phyloP scores from a whole-genome alignment of 768 basidiomycete species.

The Heimioporus sp. region DNA sequence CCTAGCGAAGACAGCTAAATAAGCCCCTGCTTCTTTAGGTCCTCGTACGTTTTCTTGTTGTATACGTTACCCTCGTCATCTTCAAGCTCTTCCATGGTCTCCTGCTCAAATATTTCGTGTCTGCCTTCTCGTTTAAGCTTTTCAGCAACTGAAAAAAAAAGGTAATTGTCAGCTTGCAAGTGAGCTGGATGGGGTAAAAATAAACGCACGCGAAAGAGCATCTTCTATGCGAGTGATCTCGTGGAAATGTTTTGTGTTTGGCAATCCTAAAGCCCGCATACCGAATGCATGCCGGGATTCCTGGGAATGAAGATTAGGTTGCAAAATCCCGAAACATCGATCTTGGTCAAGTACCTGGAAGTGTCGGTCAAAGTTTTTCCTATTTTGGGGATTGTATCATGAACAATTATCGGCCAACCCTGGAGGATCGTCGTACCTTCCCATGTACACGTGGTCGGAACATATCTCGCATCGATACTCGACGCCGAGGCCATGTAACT shows the following conservation, averaged over 20 bases:
- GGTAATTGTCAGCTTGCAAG: neutral
- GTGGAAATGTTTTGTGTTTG: constrained; percentile 99
- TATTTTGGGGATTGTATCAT: constrained; percentile 28
- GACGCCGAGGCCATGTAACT: constrained; percentile 96
- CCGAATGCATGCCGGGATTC: constrained; percentile 97
- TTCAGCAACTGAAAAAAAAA: constrained; percentile 74
- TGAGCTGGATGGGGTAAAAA: neutral
- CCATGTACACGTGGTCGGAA: constrained; percentile 96
- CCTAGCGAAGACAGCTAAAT: constrained; percentile 43
- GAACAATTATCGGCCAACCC: constrained; percentile 6
- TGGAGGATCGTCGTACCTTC: constrained; percentile 52
- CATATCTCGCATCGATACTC: constrained; percentile 98
- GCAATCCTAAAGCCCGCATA: constrained; percentile 95
- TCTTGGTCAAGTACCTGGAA: constrained; percentile 62
- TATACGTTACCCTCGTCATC: constrained; percentile 99
- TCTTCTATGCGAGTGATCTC: constrained; percentile 98
- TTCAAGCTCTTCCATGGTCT: constrained; percentile 97
- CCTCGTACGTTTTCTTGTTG: constrained; percentile 96
- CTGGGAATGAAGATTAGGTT: constrained; percentile 37
- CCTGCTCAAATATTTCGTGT: constrained; percentile 88
- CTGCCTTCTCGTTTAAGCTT: constrained; percentile 97
- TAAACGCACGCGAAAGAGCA: constrained; percentile 80
- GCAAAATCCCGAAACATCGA: constrained; percentile 2
- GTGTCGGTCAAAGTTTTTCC: constrained; percentile 95
- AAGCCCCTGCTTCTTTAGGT: constrained; percentile 93